These are phyloP conservation scores for Triangularia verruculosa DNA, from an alignment of 2,329 filamentous ascomycete genomes.

Conservation along the genomic window DNA sequence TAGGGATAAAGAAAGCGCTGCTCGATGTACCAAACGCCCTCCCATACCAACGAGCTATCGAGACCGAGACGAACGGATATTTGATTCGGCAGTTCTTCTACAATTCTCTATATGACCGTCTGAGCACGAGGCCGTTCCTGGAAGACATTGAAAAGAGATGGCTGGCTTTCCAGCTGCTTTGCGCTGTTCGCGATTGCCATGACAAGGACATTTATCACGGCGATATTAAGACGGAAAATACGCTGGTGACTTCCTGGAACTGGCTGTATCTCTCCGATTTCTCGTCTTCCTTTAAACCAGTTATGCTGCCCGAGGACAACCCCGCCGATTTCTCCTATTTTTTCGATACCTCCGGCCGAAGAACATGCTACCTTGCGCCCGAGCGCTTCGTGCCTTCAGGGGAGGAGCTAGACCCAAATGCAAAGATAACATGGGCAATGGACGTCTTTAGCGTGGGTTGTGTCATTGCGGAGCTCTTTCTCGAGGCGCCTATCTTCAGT, in stretches of 20 bases:
- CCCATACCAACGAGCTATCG: slow-evolving; percentile 83
- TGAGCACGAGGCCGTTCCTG: slow-evolving; percentile 92
- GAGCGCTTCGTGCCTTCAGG: slow-evolving; percentile 80
- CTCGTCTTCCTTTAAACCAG: slow-evolving; percentile 91
- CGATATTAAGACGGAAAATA: slow-evolving; percentile 98
- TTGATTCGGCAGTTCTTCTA: slow-evolving; percentile 93
- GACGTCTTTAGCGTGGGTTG: slow-evolving; percentile 97
- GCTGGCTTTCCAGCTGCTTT: slow-evolving; percentile 93
- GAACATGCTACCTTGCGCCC: slow-evolving; percentile 92
- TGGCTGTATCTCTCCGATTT: slow-evolving; percentile 99
- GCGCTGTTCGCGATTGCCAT: slow-evolving; percentile 89
- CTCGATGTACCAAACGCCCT: slow-evolving; percentile 87
- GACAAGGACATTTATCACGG: slow-evolving; percentile 87
- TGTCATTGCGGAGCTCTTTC: slow-evolving; percentile 92
- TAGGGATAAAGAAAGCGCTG: slow-evolving; percentile 76
- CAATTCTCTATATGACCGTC: slow-evolving; percentile 93
- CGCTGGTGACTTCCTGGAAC: slow-evolving; percentile 97
- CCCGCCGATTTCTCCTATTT: slow-evolving; percentile 97
- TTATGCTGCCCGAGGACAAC: slow-evolving; percentile 91
- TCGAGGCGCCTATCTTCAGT: slow-evolving; percentile 96
- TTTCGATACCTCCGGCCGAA: slow-evolving; percentile 86
- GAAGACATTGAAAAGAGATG: slow-evolving; percentile 99
- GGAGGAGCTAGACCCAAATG: slow-evolving; percentile 58
- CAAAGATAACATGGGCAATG: slow-evolving; percentile 84
- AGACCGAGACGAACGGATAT: slow-evolving; percentile 88